Base-by-base conservation (phyloP, 208 protist genomes). In the Leishmania guyanensis region DNA sequence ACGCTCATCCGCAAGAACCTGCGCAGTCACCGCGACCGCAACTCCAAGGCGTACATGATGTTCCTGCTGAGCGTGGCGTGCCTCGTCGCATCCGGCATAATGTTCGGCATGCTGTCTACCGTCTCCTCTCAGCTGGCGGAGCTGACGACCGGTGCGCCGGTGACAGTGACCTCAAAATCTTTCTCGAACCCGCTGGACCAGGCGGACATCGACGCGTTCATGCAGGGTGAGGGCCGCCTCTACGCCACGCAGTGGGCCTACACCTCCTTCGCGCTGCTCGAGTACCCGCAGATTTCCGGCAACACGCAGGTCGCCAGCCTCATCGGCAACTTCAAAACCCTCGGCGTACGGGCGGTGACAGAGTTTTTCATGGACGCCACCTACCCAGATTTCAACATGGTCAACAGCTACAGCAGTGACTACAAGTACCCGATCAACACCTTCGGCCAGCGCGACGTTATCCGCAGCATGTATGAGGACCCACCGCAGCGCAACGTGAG, bases 1-100 rank as follows among this genome's bases (percentile, higher is more conserved):
- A 91, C 80, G 26, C 89, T 99, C 65, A 94, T 99, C 8, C 65
- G 73, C 54, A 99, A 99, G 81, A 98, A 98, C 78, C 76, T 99
- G 22, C 73, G 88, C 5, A 93, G 91, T 62, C 98, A 99, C 77
- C 87, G 89, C 16, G 75, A 84, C 51, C 80, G 96, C 53, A 99
- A 98, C 80, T 80, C 87, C 64, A 99, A 98, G 84, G 99, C 98
- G 33, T 98, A 95, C 39, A 88, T 99, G 65, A 99, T 99, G 97
- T 97, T 99, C 73, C 94, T 98, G 6, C 89, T 98, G 4, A 92
- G 84, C 54, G 79, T 99, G 1, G 90, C 93, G n/a, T 96, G 83
- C 60, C 88, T 99, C 74, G 90, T 97, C 50, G 96, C 98, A 65
- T 92, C 89, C 5, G 95, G 96, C 68, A 91, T 97, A 39, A 93